A percentile compares a stretch with the other conserved stretches of the same genome.
Evolutionary conservation across 768 basidiomycete genomes (phyloP).

Genomic region (Chalciporus pseudorubinellus): DNA sequence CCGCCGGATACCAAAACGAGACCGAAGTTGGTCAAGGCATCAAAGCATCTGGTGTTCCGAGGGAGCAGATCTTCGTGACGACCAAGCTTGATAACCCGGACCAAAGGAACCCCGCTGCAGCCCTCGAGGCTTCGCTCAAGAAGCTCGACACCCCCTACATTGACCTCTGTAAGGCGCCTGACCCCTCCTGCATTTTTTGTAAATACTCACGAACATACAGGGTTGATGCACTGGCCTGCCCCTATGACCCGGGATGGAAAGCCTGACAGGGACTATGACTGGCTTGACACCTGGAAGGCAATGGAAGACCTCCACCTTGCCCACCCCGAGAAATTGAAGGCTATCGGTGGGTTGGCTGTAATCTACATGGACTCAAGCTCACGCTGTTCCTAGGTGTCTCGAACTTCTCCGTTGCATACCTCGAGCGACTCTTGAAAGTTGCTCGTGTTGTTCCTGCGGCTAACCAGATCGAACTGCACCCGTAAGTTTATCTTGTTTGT

Average conservation of each 20-base stretch:
- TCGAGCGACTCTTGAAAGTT: constrained; percentile 58
- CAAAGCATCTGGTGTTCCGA: constrained; percentile 65
- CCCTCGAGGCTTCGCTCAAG: constrained; percentile 67
- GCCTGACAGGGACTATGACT: constrained; percentile 54
- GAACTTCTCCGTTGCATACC: constrained; percentile 65
- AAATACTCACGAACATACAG: constrained; percentile 28
- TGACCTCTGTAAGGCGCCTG: constrained; percentile 59
- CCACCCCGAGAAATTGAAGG: constrained; percentile 70
- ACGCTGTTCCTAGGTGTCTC: constrained; percentile 47
- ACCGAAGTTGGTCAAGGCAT: constrained; percentile 81
- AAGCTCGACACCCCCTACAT: constrained; percentile 73
- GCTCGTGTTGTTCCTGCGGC: constrained; percentile 63
- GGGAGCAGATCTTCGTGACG: constrained; percentile 77
- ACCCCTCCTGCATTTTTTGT: background rate
- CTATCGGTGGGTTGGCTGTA: constrained; percentile 53
- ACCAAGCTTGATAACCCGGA: constrained; percentile 67
- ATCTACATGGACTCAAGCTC: background rate
- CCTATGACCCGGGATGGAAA: constrained; percentile 58
- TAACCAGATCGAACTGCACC: constrained; percentile 79
- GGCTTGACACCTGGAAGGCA: constrained; percentile 75
- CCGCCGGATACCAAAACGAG: constrained; percentile 71
- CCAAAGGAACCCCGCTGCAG: constrained; percentile 55
- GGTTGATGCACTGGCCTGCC: constrained; percentile 83
- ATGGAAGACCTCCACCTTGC: constrained; percentile 69
- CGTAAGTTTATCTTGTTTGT: constrained; percentile 40